phyloP scores from a whole-genome alignment of 129 eudicot genomes.

The Tagetes erecta region DNA sequence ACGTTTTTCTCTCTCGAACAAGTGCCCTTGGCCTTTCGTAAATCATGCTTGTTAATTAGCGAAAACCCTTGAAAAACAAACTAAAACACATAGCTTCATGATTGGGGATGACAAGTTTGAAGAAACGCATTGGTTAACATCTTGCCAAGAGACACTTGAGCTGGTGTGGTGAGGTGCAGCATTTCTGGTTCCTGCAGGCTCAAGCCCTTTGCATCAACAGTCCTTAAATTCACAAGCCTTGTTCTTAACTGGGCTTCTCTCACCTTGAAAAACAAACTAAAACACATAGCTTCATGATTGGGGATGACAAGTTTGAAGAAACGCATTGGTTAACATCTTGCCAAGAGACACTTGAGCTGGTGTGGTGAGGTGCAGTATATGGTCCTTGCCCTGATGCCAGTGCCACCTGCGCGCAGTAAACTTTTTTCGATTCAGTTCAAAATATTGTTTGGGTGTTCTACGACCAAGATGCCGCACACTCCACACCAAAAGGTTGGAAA shows the following conservation, averaged over 20 bases:
- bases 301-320: constrained; percentile 29
- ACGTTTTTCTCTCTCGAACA: too few species aligned
- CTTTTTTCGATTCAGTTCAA: too few species aligned
- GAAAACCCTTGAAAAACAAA: too few species aligned
- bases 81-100: not conserved
- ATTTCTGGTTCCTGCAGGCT: constrained; percentile 36
- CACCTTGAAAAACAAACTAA: too few species aligned
- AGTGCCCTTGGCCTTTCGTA: too few species aligned
- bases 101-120: not conserved
- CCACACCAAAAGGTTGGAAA: too few species aligned
- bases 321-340: constrained; percentile 66
- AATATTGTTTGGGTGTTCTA: too few species aligned
- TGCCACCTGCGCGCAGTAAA: constrained; percentile 40
- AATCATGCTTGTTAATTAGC: too few species aligned
- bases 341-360: constrained; percentile 72
- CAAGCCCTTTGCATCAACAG: too few species aligned
- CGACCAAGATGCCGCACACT: too few species aligned
- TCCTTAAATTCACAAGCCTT: too few species aligned
- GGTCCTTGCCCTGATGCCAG: constrained; percentile 63
- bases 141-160: constrained; percentile 68
- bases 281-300: not conserved
- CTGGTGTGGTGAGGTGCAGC: constrained; percentile 60
- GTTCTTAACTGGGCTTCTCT: too few species aligned
- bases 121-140: constrained; percentile 75
- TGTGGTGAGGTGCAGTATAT: constrained; percentile 58